A percentile compares a stretch with the other conserved stretches of the same genome.
Conservation (phyloP, 345 rosid species). For the Chamaenerion angustifolium region DNA sequence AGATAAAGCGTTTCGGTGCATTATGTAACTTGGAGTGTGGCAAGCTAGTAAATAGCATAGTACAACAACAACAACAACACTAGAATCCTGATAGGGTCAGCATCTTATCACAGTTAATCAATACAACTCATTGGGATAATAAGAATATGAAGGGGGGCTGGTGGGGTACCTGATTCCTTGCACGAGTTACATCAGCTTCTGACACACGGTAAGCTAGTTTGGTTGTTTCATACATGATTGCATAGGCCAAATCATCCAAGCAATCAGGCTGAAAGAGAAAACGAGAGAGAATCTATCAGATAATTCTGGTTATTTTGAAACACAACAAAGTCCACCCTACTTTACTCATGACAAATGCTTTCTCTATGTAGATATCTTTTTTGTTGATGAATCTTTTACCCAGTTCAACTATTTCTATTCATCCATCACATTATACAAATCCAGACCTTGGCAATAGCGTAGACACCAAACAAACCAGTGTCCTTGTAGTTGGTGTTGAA, state of each 20-base stretch:
- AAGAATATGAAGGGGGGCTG: too few species aligned
- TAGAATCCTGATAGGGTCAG: too few species aligned
- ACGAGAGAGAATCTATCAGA: background rate
- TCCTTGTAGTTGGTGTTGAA: constrained; percentile 98
- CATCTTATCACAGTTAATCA: too few species aligned
- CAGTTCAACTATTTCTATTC: too few species aligned
- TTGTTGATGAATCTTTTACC: too few species aligned
- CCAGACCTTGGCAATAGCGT: constrained; percentile 88
- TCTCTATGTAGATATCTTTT: too few species aligned
- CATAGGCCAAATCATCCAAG: constrained; percentile 87
- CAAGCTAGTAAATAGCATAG: too few species aligned
- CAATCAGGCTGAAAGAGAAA: constrained; percentile 48
- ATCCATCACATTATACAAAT: background rate
- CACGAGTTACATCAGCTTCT: constrained; percentile 90
- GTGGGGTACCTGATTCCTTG: constrained; percentile 72
- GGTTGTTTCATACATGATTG: constrained; percentile 80
- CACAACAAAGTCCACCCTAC: too few species aligned
- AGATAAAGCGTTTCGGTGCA: constrained; percentile 4
- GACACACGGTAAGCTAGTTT: constrained; percentile 85
- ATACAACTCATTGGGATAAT: too few species aligned
- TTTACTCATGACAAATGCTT: too few species aligned
- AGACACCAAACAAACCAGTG: constrained; percentile 93
- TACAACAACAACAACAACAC: too few species aligned
- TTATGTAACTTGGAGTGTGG: background rate
- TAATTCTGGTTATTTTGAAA: too few species aligned